Percentiles rank a stretch among this genome's conserved stretches.
Conservation (phyloP, 768 basidiomycete species). For the Tulasnella sp. region DNA sequence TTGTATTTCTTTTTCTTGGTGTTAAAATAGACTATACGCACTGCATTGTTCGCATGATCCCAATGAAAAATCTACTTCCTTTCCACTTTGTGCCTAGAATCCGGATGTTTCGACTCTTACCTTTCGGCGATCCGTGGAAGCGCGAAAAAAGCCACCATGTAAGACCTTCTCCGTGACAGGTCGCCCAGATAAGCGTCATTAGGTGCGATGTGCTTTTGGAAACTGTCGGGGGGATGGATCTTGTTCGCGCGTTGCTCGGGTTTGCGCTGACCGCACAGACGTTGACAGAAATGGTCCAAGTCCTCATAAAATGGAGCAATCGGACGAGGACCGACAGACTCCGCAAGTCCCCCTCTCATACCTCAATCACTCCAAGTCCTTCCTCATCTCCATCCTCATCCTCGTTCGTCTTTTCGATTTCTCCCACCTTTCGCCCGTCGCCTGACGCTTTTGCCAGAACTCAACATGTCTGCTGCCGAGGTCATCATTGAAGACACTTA, state of each 20-base stretch:
- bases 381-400: background rate
- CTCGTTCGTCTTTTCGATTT: background rate
- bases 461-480: background rate
- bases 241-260: background rate
- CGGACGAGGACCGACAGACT: no score
- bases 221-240: background rate
- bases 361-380: background rate
- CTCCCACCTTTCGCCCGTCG: background rate
- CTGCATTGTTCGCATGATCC: background rate
- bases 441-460: background rate
- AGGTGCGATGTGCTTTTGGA: background rate
- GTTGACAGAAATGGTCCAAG: background rate
- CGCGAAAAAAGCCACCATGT: background rate
- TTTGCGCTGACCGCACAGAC: background rate
- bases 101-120: background rate
- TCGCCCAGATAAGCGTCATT: background rate
- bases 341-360: background rate
- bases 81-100: background rate
- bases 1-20: background rate
- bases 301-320: background rate
- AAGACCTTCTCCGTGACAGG: background rate
- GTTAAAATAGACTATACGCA: constrained; percentile 1
- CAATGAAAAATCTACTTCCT: background rate
- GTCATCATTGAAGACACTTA: background rate
- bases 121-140: background rate